A percentile compares a stretch with the other conserved stretches of the same genome.
Evolutionary conservation across 2,329 filamentous ascomycete species (phyloP).

Genomic region (Rhexocercosporidium sp.): DNA sequence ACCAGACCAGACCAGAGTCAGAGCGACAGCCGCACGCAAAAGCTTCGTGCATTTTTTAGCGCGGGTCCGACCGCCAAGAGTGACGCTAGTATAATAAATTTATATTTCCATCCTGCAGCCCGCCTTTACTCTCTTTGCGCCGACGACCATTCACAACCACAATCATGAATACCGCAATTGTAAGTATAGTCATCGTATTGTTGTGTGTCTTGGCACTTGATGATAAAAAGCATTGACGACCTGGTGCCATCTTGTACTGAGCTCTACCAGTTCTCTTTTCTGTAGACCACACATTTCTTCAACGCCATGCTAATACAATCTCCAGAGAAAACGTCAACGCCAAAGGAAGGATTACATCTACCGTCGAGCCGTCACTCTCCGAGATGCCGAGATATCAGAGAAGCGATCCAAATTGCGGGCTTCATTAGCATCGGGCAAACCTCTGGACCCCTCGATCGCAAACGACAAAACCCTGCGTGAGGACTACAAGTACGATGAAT

Average conservation of each 20-base stretch:
- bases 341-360: slow-evolving; percentile 90
- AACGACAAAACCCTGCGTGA: slow-evolving; percentile 84
- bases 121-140: slow-evolving; percentile 4
- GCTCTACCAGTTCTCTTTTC: not conserved
- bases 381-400: slow-evolving; percentile 90
- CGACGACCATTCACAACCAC: slow-evolving; percentile 16
- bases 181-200: slow-evolving; percentile 26
- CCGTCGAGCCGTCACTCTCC: slow-evolving; percentile 82
- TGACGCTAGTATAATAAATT: slow-evolving; percentile 25
- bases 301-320: slow-evolving; percentile 23
- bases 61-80: slow-evolving; percentile 19
- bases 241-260: not conserved
- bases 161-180: slow-evolving; percentile 36
- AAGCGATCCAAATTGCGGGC: slow-evolving; percentile 87
- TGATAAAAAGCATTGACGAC: not conserved
- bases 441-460: slow-evolving; percentile 79
- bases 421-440: slow-evolving; percentile 87
- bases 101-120: slow-evolving; percentile 20
- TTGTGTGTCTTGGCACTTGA: not conserved
- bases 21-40: not conserved
- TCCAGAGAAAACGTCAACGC: slow-evolving; percentile 72
- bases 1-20: not conserved
- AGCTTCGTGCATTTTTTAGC: slow-evolving; percentile 26
- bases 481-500: slow-evolving; percentile 95
- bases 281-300: not conserved